Base-by-base conservation (phyloP, 805 yeast genomes). In the Kuraishia floccosa region DNA sequence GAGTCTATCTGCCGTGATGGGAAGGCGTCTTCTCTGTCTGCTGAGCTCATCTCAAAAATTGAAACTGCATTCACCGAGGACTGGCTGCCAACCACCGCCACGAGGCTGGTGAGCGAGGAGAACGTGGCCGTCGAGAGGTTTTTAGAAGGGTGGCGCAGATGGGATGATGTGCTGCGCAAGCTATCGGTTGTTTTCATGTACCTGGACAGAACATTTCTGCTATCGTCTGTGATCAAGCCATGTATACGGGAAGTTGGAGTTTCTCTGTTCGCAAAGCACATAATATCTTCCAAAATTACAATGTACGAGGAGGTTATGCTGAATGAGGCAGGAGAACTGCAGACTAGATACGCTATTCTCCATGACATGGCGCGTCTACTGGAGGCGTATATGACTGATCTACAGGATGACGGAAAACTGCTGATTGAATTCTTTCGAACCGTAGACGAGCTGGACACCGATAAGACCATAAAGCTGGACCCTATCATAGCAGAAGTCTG, bases 201-300 rank as follows among this genome's bases (percentile, higher is more conserved):
- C 20, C 28, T 26, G 15, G 28, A 26, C 18, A 9, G 16, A 20
- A 26, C 28, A 26, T 26, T 16, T 17, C 17, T 26, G 12, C 16
- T 9, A 3, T 20, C 18, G n/a, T 26, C 28, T 14, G 17, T 14
- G 7, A 13, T 8, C 28, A 26, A 15, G 11, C 12, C 15, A 12
- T n/a, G 20, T n/a, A 16, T 26, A 5, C 13, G 17, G 7, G 28
- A 26, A 4, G 15, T 26, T 26, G 28, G 28, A 6, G 18, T 26
- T 8, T 7, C 9, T 6, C 28, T 26, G 12, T 17, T 15, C 18
- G 17, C 28, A n/a, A 16, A 18, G 17, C 15, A 16, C n/a, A 18
- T 26, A 14, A 14, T 26, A 14, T 26, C 28, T 4, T 26, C 28
- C 5, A 18, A 8, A 16, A 19, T 7, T 10, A 19, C 22, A 10